Evolutionary conservation across 2,329 filamentous ascomycete genomes (phyloP), one percentile per base, ranked within the genome.

Genomic region (Xylaria arbuscula): DNA sequence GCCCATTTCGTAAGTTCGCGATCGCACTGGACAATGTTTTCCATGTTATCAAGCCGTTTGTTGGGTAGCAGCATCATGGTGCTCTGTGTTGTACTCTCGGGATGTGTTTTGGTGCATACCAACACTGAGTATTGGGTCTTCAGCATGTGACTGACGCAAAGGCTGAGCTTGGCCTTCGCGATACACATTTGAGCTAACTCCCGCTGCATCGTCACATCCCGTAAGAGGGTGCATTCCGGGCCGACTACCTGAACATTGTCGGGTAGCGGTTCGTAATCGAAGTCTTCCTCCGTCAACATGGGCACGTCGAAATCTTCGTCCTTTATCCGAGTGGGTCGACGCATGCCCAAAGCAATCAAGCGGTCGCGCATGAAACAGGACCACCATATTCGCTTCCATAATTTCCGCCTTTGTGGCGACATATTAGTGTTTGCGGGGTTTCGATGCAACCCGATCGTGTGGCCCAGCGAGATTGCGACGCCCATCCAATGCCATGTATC

Each of bases 401-500:
- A 83, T 76, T 90, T 93, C 77, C 94, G 92, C 76, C 92, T 91
- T 62, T 88, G 86, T 2, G 83, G 80, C 47, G 92, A 87, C 87
- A 97, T 93, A 73, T 88, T 90, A 9, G 92, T 93, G 66, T 90
- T 91, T 22, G 82, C 83, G 1, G 94, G 93, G 75, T 97, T 93
- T 70, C 94, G 92, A 80, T 98, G 94, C 19, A 98, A 86, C 6
- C 95, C 94, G 72, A 98, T 97, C 13, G 94, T 97, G 79, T 97
- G 93, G 61, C 94, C 94, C 55, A 98, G 84, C 13, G 94, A 97
- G 68, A 97, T 93, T 50, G 94, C 95, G 45, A 98, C 93, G 19
- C 95, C 95, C 93, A 98, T 97, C 95, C 94, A 98, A 78, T 98
- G 94, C 93, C 95, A 98, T 54, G 94, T 98, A 79, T 98, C 95